A percentile compares a stretch with the other conserved stretches of the same genome.
Evolutionary conservation across 202 grass and related monocot genomes (phyloP).

Genomic region (Hordeum pubiflorum): DNA sequence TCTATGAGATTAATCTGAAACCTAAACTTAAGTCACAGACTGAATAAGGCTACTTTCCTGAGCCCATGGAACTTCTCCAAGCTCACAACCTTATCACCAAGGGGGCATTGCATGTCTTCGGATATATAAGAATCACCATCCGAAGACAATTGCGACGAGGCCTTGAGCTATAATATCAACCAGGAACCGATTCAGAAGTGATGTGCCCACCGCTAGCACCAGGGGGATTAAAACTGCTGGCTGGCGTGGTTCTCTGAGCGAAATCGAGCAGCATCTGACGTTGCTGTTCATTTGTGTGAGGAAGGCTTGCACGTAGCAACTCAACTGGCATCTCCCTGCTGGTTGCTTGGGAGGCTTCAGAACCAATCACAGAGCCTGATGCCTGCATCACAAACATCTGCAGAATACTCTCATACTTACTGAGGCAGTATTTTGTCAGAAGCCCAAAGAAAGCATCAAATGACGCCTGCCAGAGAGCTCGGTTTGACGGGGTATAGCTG

Average conservation of each 20-base stretch:
- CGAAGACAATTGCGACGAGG: conserved; percentile 15
- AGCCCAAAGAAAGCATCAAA: conserved; percentile 97
- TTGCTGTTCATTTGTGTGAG: conserved; percentile 88
- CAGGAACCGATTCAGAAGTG: conserved; percentile 75
- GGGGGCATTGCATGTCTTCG: conserved; percentile 24
- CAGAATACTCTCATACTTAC: conserved; percentile 90
- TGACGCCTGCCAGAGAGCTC: conserved; percentile 92
- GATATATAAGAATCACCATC: conserved; percentile 33
- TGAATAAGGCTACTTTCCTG: conserved; percentile 36
- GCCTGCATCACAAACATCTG: conserved; percentile 71
- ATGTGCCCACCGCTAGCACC: conserved; percentile 47
- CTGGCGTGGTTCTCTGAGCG: conserved; percentile 68
- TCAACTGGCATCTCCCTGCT: conserved; percentile 96
- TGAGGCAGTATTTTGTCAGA: conserved; percentile 82
- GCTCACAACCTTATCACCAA: conserved; percentile 36
- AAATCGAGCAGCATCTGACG: conserved; percentile 71
- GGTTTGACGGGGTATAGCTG: conserved; percentile 58
- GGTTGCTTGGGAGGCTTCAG: conserved; percentile 65
- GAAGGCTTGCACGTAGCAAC: conserved; percentile 75
- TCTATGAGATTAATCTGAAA: conserved; percentile 50
- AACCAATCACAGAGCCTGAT: conserved; percentile 40
- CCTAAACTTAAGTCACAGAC: conserved; percentile 45
- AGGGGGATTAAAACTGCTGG: conserved; percentile 53
- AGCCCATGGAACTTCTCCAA: conserved; percentile 41
- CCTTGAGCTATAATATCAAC: conserved; percentile 50